Conservation (phyloP, 2,329 filamentous ascomycete species). For the Cytospora piceicola region DNA sequence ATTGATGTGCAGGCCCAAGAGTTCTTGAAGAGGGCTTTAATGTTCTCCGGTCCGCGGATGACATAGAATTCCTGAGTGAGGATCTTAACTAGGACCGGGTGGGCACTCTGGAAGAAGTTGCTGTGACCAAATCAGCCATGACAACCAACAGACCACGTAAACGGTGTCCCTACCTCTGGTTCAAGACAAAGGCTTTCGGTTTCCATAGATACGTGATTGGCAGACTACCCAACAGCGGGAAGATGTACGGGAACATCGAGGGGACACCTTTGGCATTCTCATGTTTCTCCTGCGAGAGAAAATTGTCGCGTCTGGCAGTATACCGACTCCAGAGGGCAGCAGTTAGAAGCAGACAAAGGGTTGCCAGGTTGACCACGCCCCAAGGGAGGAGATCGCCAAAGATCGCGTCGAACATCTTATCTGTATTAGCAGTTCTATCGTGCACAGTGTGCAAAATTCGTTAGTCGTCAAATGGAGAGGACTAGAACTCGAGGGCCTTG, state of each 20-base stretch:
- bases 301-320: conserved; percentile 22
- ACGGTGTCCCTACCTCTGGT: conserved; percentile 30
- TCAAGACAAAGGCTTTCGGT: conserved; percentile 34
- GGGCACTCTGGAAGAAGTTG: conserved; percentile 35
- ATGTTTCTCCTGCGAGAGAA: conserved; percentile 21
- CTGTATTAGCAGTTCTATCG: too few species aligned
- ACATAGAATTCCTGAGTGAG: conserved; percentile 36
- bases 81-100: conserved; percentile 35
- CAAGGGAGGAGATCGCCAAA: conserved; percentile 12
- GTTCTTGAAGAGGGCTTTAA: conserved; percentile 36
- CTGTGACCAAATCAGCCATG: conserved; percentile 27
- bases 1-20: conserved; percentile 35
- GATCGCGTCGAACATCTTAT: conserved; percentile 22
- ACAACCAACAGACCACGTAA: not conserved
- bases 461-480: too few species aligned
- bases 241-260: conserved; percentile 34
- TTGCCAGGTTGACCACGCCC: conserved; percentile 24
- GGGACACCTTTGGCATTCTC: conserved; percentile 26
- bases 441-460: too few species aligned
- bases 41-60: conserved; percentile 33
- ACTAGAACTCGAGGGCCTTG: too few species aligned
- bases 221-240: conserved; percentile 34
- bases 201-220: conserved; percentile 34
- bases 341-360: conserved; percentile 30
- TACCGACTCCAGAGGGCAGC: conserved; percentile 31